Evolutionary conservation across 768 basidiomycete genomes (phyloP).

Genomic region (Termitomyces sp.): DNA sequence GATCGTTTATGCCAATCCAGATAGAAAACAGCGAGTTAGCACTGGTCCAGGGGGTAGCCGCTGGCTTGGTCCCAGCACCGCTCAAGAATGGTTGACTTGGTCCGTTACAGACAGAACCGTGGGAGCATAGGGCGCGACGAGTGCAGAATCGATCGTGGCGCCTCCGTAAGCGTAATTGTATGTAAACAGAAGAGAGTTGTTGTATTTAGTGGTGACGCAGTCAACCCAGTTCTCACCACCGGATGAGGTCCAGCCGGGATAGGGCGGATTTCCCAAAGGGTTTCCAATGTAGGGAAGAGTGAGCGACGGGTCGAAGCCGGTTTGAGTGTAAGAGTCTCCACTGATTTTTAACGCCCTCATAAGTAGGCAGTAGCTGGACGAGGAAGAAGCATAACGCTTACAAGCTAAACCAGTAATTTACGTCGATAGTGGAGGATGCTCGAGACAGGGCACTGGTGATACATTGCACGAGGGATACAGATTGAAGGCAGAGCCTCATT

Average conservation of each 20-base stretch:
- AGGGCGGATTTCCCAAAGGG: slow-evolving; percentile 48
- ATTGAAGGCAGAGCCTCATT: background rate
- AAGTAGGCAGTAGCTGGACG: background rate
- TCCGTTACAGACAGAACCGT: slow-evolving; percentile 52
- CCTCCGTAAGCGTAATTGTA: slow-evolving; percentile 67
- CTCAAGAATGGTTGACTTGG: slow-evolving; percentile 54
- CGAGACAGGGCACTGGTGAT: background rate
- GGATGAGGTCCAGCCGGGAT: slow-evolving; percentile 48
- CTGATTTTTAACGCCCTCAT: slow-evolving; percentile 18
- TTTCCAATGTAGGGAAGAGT: slow-evolving; percentile 39
- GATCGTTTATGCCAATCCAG: slow-evolving; percentile 73
- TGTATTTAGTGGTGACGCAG: slow-evolving; percentile 43
- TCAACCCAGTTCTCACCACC: slow-evolving; percentile 61
- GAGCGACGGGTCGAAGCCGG: slow-evolving; percentile 38
- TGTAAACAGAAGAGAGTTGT: slow-evolving; percentile 47
- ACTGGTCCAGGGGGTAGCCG: slow-evolving; percentile 49
- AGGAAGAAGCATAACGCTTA: slow-evolving; percentile 18
- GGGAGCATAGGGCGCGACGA: slow-evolving; percentile 48
- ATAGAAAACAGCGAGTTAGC: slow-evolving; percentile 55
- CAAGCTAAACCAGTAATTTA: slow-evolving; percentile 58
- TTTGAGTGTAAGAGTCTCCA: slow-evolving; percentile 57
- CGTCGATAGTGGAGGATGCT: slow-evolving; percentile 7
- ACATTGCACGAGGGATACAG: background rate
- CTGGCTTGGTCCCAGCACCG: slow-evolving; percentile 41
- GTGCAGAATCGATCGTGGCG: slow-evolving; percentile 54